These are phyloP conservation scores for Plasmodium fragile DNA, from an alignment of 169 alveolate genomes.

Conservation along the genomic window DNA sequence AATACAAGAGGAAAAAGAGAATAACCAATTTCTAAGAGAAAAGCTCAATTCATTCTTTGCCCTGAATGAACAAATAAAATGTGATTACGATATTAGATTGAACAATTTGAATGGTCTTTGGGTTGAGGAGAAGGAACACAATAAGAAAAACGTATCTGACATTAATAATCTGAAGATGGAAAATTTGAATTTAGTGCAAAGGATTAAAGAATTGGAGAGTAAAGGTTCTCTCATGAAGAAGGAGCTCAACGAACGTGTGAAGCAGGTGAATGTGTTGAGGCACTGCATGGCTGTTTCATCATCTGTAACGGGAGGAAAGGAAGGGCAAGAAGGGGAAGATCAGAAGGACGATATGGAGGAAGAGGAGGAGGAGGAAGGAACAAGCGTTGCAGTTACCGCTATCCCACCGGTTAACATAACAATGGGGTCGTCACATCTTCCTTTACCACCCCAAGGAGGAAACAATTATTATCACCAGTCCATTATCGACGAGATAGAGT, in stretches of 20 bases:
- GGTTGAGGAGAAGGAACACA: constrained; percentile 63
- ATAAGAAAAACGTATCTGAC: constrained; percentile 6
- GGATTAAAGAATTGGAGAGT: constrained; percentile 36
- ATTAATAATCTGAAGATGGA: constrained; percentile 26
- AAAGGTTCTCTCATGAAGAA: not conserved
- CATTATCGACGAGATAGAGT: not conserved
- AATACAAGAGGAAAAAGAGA: constrained; percentile 49
- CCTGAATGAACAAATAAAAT: constrained; percentile 33
- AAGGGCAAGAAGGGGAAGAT: not conserved
- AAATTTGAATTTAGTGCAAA: not conserved
- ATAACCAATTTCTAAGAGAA: constrained; percentile 27
- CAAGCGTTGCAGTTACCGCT: not conserved
- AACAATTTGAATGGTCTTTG: constrained; percentile 41
- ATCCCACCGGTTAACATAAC: not conserved
- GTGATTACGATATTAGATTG: constrained; percentile 26
- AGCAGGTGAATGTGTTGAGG: constrained; percentile 28
- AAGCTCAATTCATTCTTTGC: constrained; percentile 6
- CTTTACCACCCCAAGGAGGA: not conserved
- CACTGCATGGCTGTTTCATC: not conserved
- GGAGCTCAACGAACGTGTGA: constrained; percentile 33
- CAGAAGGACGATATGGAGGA: not conserved
- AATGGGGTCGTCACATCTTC: not conserved
- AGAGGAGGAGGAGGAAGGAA: not conserved
- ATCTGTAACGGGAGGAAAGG: not conserved
- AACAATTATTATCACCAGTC: not conserved